Percentiles rank a stretch among this genome's conserved stretches.
Conservation (phyloP, 2,329 filamentous ascomycete species). For the Bipolaris sorokiniana region DNA sequence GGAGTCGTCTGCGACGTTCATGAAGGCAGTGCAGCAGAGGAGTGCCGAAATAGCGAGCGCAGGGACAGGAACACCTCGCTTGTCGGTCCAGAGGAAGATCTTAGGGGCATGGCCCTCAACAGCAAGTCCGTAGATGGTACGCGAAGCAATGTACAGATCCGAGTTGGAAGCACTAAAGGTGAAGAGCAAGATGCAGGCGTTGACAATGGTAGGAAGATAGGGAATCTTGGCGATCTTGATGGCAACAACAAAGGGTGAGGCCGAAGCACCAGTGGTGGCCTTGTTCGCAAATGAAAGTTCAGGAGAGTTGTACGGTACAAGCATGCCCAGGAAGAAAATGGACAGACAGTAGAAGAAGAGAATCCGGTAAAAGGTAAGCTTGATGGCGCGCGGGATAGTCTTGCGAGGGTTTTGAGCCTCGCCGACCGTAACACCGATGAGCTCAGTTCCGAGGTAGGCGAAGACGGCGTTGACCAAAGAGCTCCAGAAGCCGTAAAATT, state of each 20-base stretch:
- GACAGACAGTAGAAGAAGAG: slow-evolving; percentile 78
- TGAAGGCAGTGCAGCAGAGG: slow-evolving; percentile 71
- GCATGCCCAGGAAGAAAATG: slow-evolving; percentile 76
- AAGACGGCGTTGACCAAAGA: slow-evolving; percentile 79
- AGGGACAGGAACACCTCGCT: slow-evolving; percentile 72
- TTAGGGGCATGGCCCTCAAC: slow-evolving; percentile 73
- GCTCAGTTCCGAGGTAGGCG: slow-evolving; percentile 73
- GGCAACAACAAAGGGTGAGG: slow-evolving; percentile 78
- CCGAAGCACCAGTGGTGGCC: slow-evolving; percentile 57
- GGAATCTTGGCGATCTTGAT: slow-evolving; percentile 69
- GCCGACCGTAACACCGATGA: slow-evolving; percentile 78
- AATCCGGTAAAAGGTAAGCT: slow-evolving; percentile 81
- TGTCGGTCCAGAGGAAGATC: slow-evolving; percentile 74
- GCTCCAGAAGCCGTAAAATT: slow-evolving; percentile 63
- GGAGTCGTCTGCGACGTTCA: slow-evolving; percentile 54
- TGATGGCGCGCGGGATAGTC: slow-evolving; percentile 78
- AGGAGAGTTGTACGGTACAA: slow-evolving; percentile 72
- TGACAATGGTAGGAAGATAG: slow-evolving; percentile 70
- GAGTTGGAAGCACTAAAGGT: slow-evolving; percentile 80
- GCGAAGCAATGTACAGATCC: slow-evolving; percentile 75
- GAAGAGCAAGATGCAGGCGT: slow-evolving; percentile 75
- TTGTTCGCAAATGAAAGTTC: slow-evolving; percentile 65
- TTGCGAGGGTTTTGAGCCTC: slow-evolving; percentile 80
- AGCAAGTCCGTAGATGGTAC: slow-evolving; percentile 75
- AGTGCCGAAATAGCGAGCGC: slow-evolving; percentile 66